Conservation (phyloP, 208 protist genomes). For the Leishmania gerbilli region DNA sequence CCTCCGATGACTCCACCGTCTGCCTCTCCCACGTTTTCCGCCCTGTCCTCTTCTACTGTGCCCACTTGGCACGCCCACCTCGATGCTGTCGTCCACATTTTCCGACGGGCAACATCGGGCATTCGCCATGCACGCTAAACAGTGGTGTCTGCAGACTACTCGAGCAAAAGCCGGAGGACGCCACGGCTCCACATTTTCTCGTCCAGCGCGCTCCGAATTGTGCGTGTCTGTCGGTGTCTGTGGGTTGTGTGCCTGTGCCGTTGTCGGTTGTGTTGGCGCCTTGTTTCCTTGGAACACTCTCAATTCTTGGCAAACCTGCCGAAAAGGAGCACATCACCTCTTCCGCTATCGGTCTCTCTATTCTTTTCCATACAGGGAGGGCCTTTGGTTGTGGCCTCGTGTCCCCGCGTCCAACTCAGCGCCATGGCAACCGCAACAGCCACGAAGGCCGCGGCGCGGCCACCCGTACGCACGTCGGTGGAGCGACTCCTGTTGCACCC, state of each 20-base stretch:
- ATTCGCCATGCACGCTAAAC: background rate
- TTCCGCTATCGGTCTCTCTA: background rate
- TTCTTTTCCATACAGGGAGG: background rate
- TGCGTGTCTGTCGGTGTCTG: background rate
- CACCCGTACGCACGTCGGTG: background rate
- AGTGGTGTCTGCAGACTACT: background rate
- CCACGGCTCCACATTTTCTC: background rate
- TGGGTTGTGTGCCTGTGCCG: background rate
- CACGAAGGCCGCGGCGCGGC: background rate
- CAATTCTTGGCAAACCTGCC: background rate
- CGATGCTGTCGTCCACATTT: background rate
- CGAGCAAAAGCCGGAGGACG: background rate
- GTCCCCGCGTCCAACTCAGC: background rate
- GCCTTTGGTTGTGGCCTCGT: background rate
- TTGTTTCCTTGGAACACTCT: background rate
- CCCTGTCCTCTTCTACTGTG: background rate
- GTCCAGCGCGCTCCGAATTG: background rate
- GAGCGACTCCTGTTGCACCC: conserved; percentile 24
- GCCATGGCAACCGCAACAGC: background rate
- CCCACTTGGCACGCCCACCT: background rate
- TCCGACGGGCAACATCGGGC: background rate
- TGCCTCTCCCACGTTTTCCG: background rate
- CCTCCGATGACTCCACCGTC: background rate
- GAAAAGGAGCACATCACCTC: background rate
- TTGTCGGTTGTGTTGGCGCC: too few relatives aligned